A percentile compares a stretch with the other conserved stretches of the same genome.
phyloP scores from a whole-genome alignment of 1,284 basidiomycete genomes.

The Golubevia pallescens region DNA sequence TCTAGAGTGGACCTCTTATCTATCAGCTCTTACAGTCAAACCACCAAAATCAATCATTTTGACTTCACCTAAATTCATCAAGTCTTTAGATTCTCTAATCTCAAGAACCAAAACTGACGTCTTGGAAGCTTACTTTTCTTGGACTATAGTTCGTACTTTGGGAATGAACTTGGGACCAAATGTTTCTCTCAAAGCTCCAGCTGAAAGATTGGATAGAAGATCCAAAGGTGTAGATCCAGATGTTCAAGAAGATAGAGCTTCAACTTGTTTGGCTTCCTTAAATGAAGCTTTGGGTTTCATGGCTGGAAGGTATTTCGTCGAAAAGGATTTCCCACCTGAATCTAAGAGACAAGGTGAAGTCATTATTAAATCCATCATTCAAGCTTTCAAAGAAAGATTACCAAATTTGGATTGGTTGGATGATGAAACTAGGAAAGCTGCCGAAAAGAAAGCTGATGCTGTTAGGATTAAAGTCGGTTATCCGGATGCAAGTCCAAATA shows the following conservation, averaged over 20 bases:
- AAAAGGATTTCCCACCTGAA: slow-evolving; percentile 81
- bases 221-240: slow-evolving; percentile 84
- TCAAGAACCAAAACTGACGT: slow-evolving; percentile 74
- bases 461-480: slow-evolving; percentile 86
- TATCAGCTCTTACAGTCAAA: slow-evolving; percentile 81
- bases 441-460: slow-evolving; percentile 83
- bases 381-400: slow-evolving; percentile 82
- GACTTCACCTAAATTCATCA: slow-evolving; percentile 80
- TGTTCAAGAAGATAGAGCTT: slow-evolving; percentile 79
- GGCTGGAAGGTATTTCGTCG: slow-evolving; percentile 75
- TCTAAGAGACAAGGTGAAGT: slow-evolving; percentile 80
- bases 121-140: slow-evolving; percentile 81
- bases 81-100: slow-evolving; percentile 75
- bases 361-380: slow-evolving; percentile 85
- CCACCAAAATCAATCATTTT: slow-evolving; percentile 77
- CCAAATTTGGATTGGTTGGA: slow-evolving; percentile 89
- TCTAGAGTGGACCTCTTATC: slow-evolving; percentile 81
- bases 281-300: slow-evolving; percentile 68
- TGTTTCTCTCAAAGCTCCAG: slow-evolving; percentile 62
- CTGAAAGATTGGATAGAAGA: slow-evolving; percentile 74
- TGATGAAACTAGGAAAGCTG: slow-evolving; percentile 77
- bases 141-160: slow-evolving; percentile 52
- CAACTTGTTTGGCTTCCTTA: slow-evolving; percentile 68
- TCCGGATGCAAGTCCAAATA: slow-evolving; percentile 79
- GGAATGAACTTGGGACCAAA: slow-evolving; percentile 38